These are phyloP conservation scores for Pyrrhoderma lamaoense DNA, from an alignment of 1,284 basidiomycete species.

Conservation along the genomic window DNA sequence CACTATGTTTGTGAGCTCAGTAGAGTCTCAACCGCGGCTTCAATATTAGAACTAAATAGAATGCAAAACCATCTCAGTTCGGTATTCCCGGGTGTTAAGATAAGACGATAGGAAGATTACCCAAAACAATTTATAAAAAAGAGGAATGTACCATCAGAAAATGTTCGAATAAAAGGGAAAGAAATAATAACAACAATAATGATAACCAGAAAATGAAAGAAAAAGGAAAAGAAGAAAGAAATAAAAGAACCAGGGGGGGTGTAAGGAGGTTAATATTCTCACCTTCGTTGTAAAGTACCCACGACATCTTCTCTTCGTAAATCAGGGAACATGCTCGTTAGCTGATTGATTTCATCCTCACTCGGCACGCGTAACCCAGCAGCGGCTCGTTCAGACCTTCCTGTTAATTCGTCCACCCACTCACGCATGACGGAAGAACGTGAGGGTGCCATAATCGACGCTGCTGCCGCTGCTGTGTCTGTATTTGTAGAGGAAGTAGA, in stretches of 20 bases:
- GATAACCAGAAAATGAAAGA: not conserved
- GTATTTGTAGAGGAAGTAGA: not conserved
- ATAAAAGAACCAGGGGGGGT: not conserved
- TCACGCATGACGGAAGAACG: constrained; percentile 59
- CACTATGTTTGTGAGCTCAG: constrained; percentile 38
- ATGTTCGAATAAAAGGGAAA: no score
- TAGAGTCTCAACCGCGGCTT: constrained; percentile 76
- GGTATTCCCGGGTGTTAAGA: not conserved
- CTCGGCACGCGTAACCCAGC: constrained; percentile 59
- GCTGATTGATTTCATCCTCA: constrained; percentile 66
- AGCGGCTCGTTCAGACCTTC: constrained; percentile 40
- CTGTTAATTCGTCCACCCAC: constrained; percentile 77
- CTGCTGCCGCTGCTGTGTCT: not conserved
- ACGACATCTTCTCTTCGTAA: constrained; percentile 69
- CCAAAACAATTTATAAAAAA: no score
- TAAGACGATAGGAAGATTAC: no score
- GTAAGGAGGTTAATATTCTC: constrained; percentile 24
- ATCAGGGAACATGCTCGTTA: constrained; percentile 80
- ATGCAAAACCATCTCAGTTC: constrained; percentile 10
- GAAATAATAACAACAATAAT: not conserved
- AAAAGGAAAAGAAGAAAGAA: not conserved
- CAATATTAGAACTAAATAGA: constrained; percentile 56
- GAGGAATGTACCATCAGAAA: no score
- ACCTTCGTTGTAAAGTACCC: constrained; percentile 77
- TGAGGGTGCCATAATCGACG: constrained; percentile 8